These are phyloP conservation scores for Davidsoniella virescens DNA, from an alignment of 2,329 filamentous ascomycete genomes.

Conservation along the genomic window DNA sequence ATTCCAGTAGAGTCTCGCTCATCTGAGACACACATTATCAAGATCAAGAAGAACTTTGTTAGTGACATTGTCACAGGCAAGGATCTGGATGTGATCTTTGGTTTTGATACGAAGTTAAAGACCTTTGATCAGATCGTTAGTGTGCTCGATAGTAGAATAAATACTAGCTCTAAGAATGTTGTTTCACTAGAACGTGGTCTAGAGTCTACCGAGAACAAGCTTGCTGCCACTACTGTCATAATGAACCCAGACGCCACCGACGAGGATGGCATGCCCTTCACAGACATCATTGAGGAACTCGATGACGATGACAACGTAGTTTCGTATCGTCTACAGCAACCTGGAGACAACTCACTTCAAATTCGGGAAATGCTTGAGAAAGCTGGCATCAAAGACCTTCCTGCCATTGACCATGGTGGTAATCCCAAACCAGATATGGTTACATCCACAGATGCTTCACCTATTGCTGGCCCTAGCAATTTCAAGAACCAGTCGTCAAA, in stretches of 20 bases:
- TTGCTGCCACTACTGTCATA: constrained; percentile 12
- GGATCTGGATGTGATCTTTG: constrained; percentile 34
- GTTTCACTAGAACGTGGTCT: constrained; percentile 22
- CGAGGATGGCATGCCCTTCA: constrained; percentile 44
- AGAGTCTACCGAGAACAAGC: constrained; percentile 49
- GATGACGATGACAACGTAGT: constrained; percentile 82
- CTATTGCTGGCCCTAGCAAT: background rate
- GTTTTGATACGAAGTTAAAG: constrained; percentile 16
- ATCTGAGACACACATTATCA: constrained; percentile 33
- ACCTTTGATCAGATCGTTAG: constrained; percentile 37
- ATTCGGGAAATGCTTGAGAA: constrained; percentile 60
- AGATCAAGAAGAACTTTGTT: constrained; percentile 41
- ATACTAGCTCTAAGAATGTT: constrained; percentile 12
- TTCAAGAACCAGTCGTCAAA: background rate
- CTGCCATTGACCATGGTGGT: background rate
- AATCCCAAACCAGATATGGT: background rate
- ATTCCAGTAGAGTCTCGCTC: constrained; percentile 29
- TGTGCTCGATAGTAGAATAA: constrained; percentile 27
- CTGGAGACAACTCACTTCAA: constrained; percentile 49
- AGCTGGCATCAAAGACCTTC: constrained; percentile 41
- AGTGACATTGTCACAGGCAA: constrained; percentile 45
- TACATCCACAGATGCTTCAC: background rate
- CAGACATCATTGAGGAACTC: constrained; percentile 81
- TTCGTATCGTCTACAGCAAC: constrained; percentile 47
- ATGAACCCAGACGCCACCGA: constrained; percentile 18